Percentiles rank a stretch among this genome's conserved stretches.
Conservation (phyloP, 2,329 filamentous ascomycete genomes). For the Pyrenophora teres region DNA sequence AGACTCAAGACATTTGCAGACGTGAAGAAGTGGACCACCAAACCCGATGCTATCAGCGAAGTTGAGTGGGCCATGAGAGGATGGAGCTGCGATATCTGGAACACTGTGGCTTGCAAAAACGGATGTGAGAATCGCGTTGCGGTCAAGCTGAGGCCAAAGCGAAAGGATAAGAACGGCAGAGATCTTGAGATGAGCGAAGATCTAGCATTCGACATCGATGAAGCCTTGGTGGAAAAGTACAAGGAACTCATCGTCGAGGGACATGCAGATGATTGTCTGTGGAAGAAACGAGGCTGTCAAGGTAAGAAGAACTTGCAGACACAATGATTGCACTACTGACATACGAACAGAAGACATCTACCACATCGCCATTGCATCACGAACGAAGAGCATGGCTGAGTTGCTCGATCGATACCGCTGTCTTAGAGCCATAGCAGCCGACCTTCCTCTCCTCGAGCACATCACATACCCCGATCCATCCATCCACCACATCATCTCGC, state of each 20-base stretch:
- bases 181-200: constrained; percentile 59
- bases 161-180: constrained; percentile 49
- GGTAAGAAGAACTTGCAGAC: constrained; percentile 54
- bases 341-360: constrained; percentile 62
- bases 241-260: constrained; percentile 71
- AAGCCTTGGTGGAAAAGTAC: constrained; percentile 78
- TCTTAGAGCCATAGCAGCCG: constrained; percentile 39
- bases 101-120: constrained; percentile 79
- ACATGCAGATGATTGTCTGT: constrained; percentile 82
- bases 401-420: constrained; percentile 50
- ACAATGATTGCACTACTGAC: constrained; percentile 21
- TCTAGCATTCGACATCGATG: constrained; percentile 54
- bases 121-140: constrained; percentile 84
- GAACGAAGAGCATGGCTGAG: constrained; percentile 45
- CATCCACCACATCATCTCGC: constrained; percentile 31
- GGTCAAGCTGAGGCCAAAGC: constrained; percentile 69
- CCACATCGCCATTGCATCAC: constrained; percentile 55
- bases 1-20: constrained; percentile 87
- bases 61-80: constrained; percentile 93
- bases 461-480: constrained; percentile 39
- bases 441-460: constrained; percentile 42
- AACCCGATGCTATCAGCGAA: constrained; percentile 83
- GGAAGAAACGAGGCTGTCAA: constrained; percentile 87
- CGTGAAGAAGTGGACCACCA: constrained; percentile 90
- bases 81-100: constrained; percentile 75